Base-by-base conservation (phyloP, 2,329 filamentous ascomycete genomes). In the Aspergillus piperis region DNA sequence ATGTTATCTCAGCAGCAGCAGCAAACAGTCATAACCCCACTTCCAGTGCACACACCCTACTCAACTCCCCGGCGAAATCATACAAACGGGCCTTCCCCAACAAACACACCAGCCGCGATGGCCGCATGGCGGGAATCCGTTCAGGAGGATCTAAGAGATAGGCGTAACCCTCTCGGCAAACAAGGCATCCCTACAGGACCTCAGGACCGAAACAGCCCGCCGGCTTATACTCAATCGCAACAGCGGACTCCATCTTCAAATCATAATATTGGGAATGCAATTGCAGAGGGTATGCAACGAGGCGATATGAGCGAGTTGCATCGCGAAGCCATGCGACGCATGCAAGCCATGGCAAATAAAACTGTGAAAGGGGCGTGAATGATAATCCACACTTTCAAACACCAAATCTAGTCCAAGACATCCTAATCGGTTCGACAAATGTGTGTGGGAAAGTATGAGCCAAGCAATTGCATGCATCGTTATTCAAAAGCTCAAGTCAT, bases 261-360 rank as follows among this genome's bases (percentile, higher is more conserved):
- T 64, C 80, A 84, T 57, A 80, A 84, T 57, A 80, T 82, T 5
- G 86, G 90, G 13, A 84, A 84, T 53, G 82, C 83, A 39, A 87
- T 92, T 68, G 89, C 92, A 65, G 86, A 89, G 73, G 83, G 86
- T 65, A 95, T 96, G 90, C 83, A 91, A 57, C 87, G 85, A 15
- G 88, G 88, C 0, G 86, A 90, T 64, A 84, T 96, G 80, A 81
- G 90, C 54, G 89, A 90, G 49, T 83, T 88, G 21, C 93, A 97
- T 73, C 84, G 89, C 19, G 89, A 93, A 64, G 90, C 89, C 1
- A 84, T 97, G 84, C 83, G 90, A 64, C 88, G 83, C 73, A 90
- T 97, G 88, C 92, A 96, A 72, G 82, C 82, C 13, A 75, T 78
- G 52, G 84, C 83, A 0, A 84, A 84, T 63, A 74, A 71, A 50